phyloP scores from a whole-genome alignment of 441 rosid genomes.

The Populus hybrid region DNA sequence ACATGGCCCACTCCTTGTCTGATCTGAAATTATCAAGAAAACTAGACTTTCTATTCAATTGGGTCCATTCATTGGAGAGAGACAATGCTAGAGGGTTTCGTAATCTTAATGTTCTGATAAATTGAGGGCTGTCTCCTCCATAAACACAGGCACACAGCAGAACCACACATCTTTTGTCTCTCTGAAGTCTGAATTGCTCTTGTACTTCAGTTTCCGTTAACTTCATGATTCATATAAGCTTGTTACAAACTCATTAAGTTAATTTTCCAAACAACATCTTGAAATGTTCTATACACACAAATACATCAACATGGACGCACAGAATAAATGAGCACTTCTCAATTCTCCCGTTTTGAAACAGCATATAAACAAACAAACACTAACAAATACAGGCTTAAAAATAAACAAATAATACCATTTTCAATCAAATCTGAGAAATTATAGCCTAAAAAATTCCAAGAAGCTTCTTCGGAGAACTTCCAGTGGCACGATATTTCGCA shows the following conservation, averaged over 20 bases:
- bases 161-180: not conserved
- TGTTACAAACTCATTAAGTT: conserved; percentile 22
- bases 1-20: not conserved
- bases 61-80: not conserved
- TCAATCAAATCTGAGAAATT: conserved; percentile 9
- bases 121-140: not conserved
- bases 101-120: not conserved
- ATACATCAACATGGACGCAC: conserved; percentile 15
- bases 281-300: conserved; percentile 19
- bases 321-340: conserved; percentile 15
- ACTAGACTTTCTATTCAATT: not conserved
- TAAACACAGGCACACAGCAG: not conserved
- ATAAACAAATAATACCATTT: conserved; percentile 17
- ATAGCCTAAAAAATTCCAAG: conserved; percentile 44
- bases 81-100: not conserved
- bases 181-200: not conserved
- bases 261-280: conserved; percentile 1
- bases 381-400: conserved; percentile 23
- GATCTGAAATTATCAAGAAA: not conserved
- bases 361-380: conserved; percentile 15
- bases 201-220: not conserved
- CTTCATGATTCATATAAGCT: conserved; percentile 7
- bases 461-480: conserved; percentile 73
- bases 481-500: conserved; percentile 73
- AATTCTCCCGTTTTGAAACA: conserved; percentile 9